A percentile compares a stretch with the other conserved stretches of the same genome.
phyloP scores from a whole-genome alignment of 1,139 yeast genomes.

The Arxiozyma heterogenica region DNA sequence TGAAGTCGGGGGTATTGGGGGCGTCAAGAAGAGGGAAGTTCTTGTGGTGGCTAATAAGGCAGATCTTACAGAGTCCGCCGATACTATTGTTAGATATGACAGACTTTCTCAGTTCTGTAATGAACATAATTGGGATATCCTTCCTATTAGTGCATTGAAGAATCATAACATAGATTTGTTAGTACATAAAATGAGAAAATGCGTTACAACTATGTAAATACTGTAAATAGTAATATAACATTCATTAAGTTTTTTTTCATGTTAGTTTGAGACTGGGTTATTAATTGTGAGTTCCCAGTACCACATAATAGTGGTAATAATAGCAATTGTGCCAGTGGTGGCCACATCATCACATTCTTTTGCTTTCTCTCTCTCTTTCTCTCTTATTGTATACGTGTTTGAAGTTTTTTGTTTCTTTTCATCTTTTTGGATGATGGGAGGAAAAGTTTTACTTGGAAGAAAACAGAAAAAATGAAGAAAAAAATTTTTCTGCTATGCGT shows the following conservation, averaged over 20 bases:
- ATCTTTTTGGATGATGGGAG: too few species aligned
- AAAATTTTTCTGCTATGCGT: too few species aligned
- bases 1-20: slow-evolving; percentile 65
- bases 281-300: too few species aligned
- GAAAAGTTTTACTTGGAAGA: too few species aligned
- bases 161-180: slow-evolving; percentile 66
- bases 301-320: too few species aligned
- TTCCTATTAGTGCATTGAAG: slow-evolving; percentile 77
- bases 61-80: slow-evolving; percentile 44
- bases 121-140: slow-evolving; percentile 49
- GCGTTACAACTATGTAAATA: neutral
- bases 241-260: neutral
- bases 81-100: slow-evolving; percentile 35
- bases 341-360: too few species aligned
- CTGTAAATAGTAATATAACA: neutral
- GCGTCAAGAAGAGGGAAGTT: slow-evolving; percentile 41
- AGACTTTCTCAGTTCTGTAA: slow-evolving; percentile 38
- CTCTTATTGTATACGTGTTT: too few species aligned
- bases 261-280: too few species aligned
- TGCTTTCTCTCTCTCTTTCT: too few species aligned
- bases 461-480: too few species aligned
- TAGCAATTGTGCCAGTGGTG: too few species aligned
- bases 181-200: slow-evolving; percentile 49
- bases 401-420: too few species aligned
- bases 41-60: slow-evolving; percentile 88